A percentile compares a stretch with the other conserved stretches of the same genome.
phyloP scores from a whole-genome alignment of 805 yeast species.

The Yarrowia alimentaria region DNA sequence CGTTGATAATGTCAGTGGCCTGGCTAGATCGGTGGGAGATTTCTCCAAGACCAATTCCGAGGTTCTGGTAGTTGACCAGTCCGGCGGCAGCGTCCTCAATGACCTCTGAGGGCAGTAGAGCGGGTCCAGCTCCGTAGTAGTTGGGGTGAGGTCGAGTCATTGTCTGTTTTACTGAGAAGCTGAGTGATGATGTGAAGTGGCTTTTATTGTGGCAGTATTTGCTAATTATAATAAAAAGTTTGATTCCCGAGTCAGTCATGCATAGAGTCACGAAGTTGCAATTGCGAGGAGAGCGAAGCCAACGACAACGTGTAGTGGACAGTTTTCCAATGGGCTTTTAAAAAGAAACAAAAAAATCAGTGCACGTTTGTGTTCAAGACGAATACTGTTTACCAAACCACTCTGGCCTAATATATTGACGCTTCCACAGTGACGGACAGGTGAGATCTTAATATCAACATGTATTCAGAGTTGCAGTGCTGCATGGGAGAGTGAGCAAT shows the following conservation, averaged over 20 bases:
- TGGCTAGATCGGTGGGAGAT: constrained; percentile 91
- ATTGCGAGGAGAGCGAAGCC: no score
- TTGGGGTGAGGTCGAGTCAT: constrained; percentile 32
- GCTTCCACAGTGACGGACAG: no score
- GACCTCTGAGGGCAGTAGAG: constrained; percentile 78
- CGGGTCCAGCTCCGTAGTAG: constrained; percentile 99
- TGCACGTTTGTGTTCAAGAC: no score
- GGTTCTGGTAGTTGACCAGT: constrained; percentile 63
- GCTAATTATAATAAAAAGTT: not conserved
- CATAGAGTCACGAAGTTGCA: no score
- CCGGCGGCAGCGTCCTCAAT: constrained; percentile 86
- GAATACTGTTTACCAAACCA: no score
- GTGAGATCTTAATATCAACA: no score
- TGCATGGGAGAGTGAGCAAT: no score
- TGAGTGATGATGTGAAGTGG: not conserved
- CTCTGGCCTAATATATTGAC: no score
- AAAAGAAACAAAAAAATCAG: no score
- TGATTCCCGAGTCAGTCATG: constrained; percentile 12
- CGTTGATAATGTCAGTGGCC: constrained; percentile 73
- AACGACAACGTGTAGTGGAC: no score
- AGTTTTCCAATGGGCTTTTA: no score
- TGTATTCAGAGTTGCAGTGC: no score
- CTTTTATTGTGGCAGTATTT: not conserved
- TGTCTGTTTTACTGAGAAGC: not conserved
- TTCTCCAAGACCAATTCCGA: constrained; percentile 90